phyloP scores from a whole-genome alignment of 192 early-diverging fungal species.

The Gryganskiella cystojenkinii region DNA sequence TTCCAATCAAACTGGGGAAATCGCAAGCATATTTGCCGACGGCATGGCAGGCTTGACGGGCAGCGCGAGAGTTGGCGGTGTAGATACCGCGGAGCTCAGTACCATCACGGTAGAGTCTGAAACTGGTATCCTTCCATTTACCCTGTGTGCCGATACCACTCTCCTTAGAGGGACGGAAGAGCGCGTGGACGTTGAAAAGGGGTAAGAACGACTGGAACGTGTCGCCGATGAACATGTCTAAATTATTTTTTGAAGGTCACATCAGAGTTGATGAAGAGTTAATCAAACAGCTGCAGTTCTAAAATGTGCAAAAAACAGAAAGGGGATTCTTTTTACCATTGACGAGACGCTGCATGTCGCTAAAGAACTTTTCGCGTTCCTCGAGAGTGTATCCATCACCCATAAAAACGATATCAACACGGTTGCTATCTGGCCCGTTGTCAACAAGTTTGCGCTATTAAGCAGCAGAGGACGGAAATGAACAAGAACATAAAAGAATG shows the following conservation, averaged over 20 bases:
- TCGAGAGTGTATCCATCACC: constrained; percentile 68
- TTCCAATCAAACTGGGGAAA: constrained; percentile 69
- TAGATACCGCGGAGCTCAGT: constrained; percentile 73
- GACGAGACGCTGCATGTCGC: constrained; percentile 64
- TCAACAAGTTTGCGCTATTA: constrained; percentile 58
- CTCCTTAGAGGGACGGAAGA: constrained; percentile 61
- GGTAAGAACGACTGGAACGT: constrained; percentile 66
- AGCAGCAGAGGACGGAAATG: neutral
- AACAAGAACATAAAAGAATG: neutral
- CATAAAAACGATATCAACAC: constrained; percentile 73
- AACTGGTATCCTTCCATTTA: constrained; percentile 61
- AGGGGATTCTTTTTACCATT: constrained; percentile 22
- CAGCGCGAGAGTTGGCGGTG: constrained; percentile 55
- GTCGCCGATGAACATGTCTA: constrained; percentile 66
- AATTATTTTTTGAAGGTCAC: neutral
- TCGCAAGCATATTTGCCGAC: constrained; percentile 66
- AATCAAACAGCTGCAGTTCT: neutral
- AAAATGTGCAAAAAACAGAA: neutral
- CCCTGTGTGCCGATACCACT: constrained; percentile 65
- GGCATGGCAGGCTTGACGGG: constrained; percentile 60
- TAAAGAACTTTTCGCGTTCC: constrained; percentile 61
- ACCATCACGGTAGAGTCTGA: constrained; percentile 71
- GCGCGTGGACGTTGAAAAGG: constrained; percentile 67
- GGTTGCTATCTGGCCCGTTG: constrained; percentile 61
- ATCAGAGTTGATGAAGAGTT: neutral